Evolutionary conservation across 805 yeast species (phyloP), one percentile per base, ranked within the genome.

Genomic region (Kuraishia hungarica): DNA sequence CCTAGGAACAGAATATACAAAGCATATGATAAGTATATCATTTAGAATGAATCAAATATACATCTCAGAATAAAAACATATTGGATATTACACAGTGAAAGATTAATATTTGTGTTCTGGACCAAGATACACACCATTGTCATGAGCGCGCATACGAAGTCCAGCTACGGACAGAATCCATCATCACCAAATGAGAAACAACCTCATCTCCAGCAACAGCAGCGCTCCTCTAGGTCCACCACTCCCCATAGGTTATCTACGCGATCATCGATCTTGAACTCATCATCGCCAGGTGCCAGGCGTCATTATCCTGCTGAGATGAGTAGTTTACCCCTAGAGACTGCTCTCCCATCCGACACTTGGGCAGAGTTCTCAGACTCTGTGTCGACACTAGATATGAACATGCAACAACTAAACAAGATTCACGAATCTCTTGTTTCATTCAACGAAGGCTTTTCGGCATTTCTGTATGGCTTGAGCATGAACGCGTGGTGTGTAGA

Each of bases 401-500:
- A 87, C 58, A 73, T 87, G 69, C 72, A 75, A n/a, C 74, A 77
- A 48, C 66, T 89, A 46, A 80, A 80, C 53, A 69, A 68, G 53
- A 77, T 86, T 11, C 90, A 89, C 67, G 80, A 83, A 50, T 80
- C 81, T 5, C 68, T 91, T 21, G 75, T 77, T 2, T 72, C 75
- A 28, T 85, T 91, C 67, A 89, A 89, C 64, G 97, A 90, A 67
- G 80, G 89, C 1, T 81, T 91, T 61, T 83, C 89, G 1, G 75
- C 92, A 47, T 83, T 90, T 54, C 65, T 90, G 53, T 89, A 87
- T 63, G 96, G 97, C 1, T 69, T 90, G 52, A 82, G 86, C 64
- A 83, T 89, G 68, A 89, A 91, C 63, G 92, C 96, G 58, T 90
- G 94, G 86, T 88, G 96, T 69, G 87, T 87, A 26, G 91, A 87